These are phyloP conservation scores for Kalanchoe fedtschenkoi DNA, from an alignment of 164 flowering plant genomes.

Conservation along the genomic window DNA sequence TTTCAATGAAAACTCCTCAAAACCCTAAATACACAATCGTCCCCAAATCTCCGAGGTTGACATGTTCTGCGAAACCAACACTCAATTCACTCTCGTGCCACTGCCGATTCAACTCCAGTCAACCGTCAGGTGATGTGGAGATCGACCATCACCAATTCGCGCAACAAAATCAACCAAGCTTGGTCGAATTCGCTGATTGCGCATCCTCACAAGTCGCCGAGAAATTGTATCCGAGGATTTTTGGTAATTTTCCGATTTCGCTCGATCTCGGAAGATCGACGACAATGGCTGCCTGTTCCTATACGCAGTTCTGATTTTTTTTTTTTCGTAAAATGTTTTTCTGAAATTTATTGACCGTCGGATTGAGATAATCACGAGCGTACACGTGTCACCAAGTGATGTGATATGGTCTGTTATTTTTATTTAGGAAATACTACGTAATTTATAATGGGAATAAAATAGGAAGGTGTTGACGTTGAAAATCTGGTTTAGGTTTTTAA, in stretches of 20 bases:
- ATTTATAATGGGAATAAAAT: neutral
- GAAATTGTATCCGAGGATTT: neutral
- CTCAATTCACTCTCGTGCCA: neutral
- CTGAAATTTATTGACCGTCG: neutral
- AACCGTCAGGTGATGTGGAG: neutral
- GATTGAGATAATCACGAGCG: neutral
- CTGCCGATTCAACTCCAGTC: neutral
- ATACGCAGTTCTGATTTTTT: neutral
- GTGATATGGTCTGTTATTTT: neutral
- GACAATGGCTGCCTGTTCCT: too few relatives aligned
- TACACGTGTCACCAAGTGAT: neutral
- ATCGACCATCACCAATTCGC: neutral
- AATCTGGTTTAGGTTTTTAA: neutral
- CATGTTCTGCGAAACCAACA: neutral
- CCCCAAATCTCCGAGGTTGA: neutral
- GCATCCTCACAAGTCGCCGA: neutral
- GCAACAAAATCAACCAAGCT: neutral
- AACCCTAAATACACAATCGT: neutral
- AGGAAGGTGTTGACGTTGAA: neutral
- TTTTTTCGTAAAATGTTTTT: neutral
- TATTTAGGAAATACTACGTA: neutral
- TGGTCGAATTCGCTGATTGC: neutral
- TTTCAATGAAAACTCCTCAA: neutral
- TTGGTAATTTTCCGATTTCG: neutral
- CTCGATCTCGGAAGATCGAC: too few relatives aligned